These are phyloP conservation scores for Saccharomycopsis sp. DNA, from an alignment of 805 yeast genomes.

Conservation along the genomic window DNA sequence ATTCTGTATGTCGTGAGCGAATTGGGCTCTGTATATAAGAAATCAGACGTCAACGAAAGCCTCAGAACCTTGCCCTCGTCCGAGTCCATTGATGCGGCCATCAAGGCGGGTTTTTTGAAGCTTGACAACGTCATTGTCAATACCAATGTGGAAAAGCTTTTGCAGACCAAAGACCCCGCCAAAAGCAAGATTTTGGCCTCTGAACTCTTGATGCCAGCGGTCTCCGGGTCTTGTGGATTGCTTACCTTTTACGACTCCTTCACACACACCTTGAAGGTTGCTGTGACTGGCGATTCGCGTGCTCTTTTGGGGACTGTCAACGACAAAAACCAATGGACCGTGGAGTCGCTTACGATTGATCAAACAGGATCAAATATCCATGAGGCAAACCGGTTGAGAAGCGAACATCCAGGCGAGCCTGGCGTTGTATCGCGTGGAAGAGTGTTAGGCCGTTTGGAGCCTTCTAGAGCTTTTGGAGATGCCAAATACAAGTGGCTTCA, in stretches of 20 bases:
- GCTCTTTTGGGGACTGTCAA: constrained; percentile 76
- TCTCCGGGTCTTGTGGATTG: constrained; percentile 92
- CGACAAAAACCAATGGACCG: constrained; percentile 73
- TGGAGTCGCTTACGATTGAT: constrained; percentile 76
- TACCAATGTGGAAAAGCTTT: constrained; percentile 60
- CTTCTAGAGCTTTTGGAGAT: constrained; percentile 95
- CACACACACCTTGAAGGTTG: constrained; percentile 68
- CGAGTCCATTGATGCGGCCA: constrained; percentile 69
- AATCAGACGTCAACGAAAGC: constrained; percentile 13
- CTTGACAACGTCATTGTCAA: constrained; percentile 84
- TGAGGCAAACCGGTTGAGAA: constrained; percentile 74
- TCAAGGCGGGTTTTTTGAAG: constrained; percentile 70
- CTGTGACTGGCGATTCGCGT: constrained; percentile 94
- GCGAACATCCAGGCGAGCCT: constrained; percentile 90
- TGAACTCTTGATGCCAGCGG: constrained; percentile 79
- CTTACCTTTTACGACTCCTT: constrained; percentile 80
- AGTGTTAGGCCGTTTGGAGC: constrained; percentile 88
- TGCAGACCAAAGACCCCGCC: constrained; percentile 57
- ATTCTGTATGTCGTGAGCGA: constrained; percentile 73
- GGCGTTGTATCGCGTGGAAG: constrained; percentile 81
- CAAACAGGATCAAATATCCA: constrained; percentile 90
- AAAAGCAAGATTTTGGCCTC: constrained; percentile 54
- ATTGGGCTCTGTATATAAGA: constrained; percentile 50
- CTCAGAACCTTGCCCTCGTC: constrained; percentile 55
- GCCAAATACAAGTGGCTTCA: constrained; percentile 83